A percentile compares a stretch with the other conserved stretches of the same genome.
Conservation (phyloP, 441 rosid genomes). For the Gossypium schwendimanii region DNA sequence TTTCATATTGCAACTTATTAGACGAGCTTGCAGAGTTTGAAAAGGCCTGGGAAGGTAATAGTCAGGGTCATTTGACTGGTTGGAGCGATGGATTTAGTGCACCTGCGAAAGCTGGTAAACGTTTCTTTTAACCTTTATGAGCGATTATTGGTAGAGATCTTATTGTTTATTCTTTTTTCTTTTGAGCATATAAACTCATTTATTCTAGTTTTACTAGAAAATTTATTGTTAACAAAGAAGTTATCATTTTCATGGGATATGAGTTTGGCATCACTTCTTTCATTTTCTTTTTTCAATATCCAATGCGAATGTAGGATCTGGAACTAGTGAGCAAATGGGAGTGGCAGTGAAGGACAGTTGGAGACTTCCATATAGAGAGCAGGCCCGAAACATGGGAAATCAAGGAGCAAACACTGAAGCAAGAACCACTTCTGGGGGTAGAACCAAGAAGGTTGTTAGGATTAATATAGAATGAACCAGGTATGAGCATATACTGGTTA, state of each 20-base stretch:
- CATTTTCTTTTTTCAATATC: background rate
- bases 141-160: background rate
- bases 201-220: background rate
- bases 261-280: background rate
- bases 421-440: conserved; percentile 16
- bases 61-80: conserved; percentile 23
- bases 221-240: background rate
- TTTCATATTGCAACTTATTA: conserved; percentile 18
- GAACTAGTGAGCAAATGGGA: conserved; percentile 18
- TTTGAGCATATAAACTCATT: background rate
- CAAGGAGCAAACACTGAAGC: conserved; percentile 3
- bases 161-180: background rate
- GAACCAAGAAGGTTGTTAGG: conserved; percentile 52
- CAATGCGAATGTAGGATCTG: conserved; percentile 26
- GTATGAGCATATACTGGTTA: background rate
- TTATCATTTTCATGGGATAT: background rate
- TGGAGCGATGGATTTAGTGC: conserved; percentile 23
- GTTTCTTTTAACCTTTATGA: background rate
- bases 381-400: conserved; percentile 4
- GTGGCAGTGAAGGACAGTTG: conserved; percentile 22
- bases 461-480: conserved; percentile 59
- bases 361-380: conserved; percentile 33
- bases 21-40: conserved; percentile 67
- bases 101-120: conserved; percentile 33
- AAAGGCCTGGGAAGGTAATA: conserved; percentile 56